Percentiles rank a stretch among this genome's conserved stretches.
These are phyloP conservation scores for Diaporthe aspalathi DNA, from an alignment of 2,329 filamentous ascomycete species.

Conservation along the genomic window DNA sequence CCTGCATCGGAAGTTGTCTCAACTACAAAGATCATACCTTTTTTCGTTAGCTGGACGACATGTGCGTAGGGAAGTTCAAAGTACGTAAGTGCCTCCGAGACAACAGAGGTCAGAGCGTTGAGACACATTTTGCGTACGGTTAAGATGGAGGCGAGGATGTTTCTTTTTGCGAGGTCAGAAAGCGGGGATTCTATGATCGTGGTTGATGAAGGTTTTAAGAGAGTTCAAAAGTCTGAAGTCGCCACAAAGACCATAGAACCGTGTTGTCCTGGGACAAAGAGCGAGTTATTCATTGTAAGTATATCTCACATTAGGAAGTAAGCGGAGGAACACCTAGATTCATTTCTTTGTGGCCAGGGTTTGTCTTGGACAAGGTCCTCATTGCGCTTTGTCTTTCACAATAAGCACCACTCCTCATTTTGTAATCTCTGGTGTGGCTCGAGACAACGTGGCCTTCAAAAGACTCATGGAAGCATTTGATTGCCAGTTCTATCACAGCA, in stretches of 20 bases:
- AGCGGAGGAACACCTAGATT: too few relatives aligned
- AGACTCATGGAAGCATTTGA: neutral
- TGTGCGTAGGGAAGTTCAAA: neutral
- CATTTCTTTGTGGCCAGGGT: neutral
- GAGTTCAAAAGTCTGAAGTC: neutral
- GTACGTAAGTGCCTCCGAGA: neutral
- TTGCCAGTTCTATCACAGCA: too few relatives aligned
- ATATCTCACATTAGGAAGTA: too few relatives aligned
- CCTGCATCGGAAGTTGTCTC: neutral
- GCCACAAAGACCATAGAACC: neutral
- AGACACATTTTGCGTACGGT: conserved; percentile 1
- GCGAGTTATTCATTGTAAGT: too few relatives aligned
- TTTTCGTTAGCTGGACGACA: neutral
- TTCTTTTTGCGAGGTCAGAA: neutral
- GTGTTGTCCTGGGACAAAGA: neutral
- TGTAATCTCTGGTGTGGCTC: neutral
- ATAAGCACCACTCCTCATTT: neutral
- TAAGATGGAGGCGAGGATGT: neutral
- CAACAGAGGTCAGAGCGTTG: neutral
- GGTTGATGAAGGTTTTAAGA: neutral
- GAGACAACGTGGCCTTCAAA: too few relatives aligned
- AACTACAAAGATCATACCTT: neutral
- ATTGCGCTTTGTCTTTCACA: neutral
- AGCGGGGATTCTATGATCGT: neutral
- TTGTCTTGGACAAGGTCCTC: neutral